These are phyloP conservation scores for Talaromyces sp. DNA, from an alignment of 2,329 filamentous ascomycete genomes.

Conservation along the genomic window DNA sequence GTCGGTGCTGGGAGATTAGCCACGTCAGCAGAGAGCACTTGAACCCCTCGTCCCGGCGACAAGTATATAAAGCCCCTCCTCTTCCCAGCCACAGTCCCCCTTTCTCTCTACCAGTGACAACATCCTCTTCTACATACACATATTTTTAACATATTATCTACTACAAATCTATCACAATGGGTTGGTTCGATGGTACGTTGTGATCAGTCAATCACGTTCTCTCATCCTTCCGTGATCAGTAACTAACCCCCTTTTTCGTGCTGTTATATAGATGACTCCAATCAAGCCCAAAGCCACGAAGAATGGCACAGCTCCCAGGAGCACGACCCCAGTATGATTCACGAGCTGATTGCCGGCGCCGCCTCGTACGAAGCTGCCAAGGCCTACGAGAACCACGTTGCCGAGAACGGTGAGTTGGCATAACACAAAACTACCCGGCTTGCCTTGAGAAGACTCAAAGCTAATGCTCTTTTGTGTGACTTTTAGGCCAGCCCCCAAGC, in stretches of 20 bases:
- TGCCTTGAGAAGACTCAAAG: neutral
- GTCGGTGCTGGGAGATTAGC: neutral
- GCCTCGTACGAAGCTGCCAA: slow-evolving; percentile 77
- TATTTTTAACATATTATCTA: neutral
- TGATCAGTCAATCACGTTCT: slow-evolving; percentile 34
- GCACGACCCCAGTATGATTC: slow-evolving; percentile 60
- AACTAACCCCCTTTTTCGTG: neutral
- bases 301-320: slow-evolving; percentile 13
- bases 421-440: no score
- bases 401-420: slow-evolving; percentile 50
- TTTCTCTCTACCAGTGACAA: neutral
- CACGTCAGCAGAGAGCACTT: neutral
- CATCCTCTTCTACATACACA: neutral
- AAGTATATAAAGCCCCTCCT: neutral
- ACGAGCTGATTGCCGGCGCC: slow-evolving; percentile 71
- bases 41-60: neutral
- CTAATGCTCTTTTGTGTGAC: neutral
- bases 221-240: slow-evolving; percentile 19
- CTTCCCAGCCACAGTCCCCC: neutral
- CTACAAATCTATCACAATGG: slow-evolving; percentile 17
- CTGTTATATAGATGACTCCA: slow-evolving; percentile 3
- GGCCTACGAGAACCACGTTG: slow-evolving; percentile 69
- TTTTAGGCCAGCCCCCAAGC: slow-evolving; percentile 58
- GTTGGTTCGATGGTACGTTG: slow-evolving; percentile 18
- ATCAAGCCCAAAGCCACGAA: slow-evolving; percentile 19